phyloP scores from a whole-genome alignment of 2,329 filamentous ascomycete genomes.

The Exophiala sideris region DNA sequence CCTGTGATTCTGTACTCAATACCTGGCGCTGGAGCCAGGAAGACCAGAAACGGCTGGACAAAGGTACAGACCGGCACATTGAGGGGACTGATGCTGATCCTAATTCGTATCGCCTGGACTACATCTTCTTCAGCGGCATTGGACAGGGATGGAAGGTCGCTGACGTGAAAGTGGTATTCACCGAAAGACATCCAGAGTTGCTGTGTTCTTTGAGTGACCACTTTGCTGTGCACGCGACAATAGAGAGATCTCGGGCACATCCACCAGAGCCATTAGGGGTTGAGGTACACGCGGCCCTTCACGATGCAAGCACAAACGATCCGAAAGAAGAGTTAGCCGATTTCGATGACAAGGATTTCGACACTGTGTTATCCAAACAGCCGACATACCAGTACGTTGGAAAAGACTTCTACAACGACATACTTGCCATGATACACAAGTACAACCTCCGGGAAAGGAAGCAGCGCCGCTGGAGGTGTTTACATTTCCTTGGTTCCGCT shows the following conservation, averaged over 20 bases:
- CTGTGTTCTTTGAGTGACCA: conserved; percentile 90
- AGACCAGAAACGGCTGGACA: conserved; percentile 64
- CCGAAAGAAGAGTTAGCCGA: conserved; percentile 14
- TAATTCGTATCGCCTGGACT: conserved; percentile 83
- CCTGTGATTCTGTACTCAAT: conserved; percentile 81
- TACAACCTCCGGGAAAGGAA: conserved; percentile 69
- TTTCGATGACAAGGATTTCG: conserved; percentile 22
- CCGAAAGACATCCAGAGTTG: conserved; percentile 72
- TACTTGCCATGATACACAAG: conserved; percentile 65
- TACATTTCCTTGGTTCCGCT: conserved; percentile 70
- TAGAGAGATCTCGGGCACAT: conserved; percentile 38
- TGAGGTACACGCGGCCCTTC: conserved; percentile 14
- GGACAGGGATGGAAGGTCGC: conserved; percentile 63
- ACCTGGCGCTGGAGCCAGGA: conserved; percentile 86
- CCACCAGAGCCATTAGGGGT: conserved; percentile 1
- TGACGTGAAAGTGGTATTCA: conserved; percentile 72
- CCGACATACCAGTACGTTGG: conserved; percentile 37
- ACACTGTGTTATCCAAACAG: conserved; percentile 23
- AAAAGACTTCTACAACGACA: conserved; percentile 62
- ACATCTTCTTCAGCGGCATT: conserved; percentile 68
- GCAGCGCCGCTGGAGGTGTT: conserved; percentile 68
- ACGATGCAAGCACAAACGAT: conserved; percentile 5
- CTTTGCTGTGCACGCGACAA: conserved; percentile 81
- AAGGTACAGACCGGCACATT: conserved; percentile 62
- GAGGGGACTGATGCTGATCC: conserved; percentile 66